Percentiles rank a stretch among this genome's conserved stretches.
phyloP scores from a whole-genome alignment of 2,329 filamentous ascomycete genomes.

The Exophiala oligosperma region DNA sequence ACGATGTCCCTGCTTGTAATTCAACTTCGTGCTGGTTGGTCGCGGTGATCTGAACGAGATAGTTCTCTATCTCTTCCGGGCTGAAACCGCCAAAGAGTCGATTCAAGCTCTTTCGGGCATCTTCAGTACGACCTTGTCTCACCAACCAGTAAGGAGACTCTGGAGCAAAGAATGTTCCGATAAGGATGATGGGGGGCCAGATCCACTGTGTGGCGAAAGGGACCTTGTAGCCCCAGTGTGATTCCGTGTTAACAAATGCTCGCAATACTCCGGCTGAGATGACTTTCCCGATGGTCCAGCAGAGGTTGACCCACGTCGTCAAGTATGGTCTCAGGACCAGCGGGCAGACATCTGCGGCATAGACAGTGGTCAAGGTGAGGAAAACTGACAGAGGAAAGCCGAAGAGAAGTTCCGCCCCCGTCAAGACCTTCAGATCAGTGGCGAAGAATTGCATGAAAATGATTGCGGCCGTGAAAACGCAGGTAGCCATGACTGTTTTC shows the following conservation, averaged over 20 bases:
- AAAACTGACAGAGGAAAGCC: too few species aligned
- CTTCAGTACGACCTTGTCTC: slow-evolving; percentile 34
- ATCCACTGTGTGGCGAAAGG: slow-evolving; percentile 47
- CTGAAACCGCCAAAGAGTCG: too few species aligned
- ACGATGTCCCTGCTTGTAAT: not conserved
- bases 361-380: too few species aligned
- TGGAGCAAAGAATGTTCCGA: slow-evolving; percentile 45
- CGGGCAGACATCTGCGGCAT: too few species aligned
- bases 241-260: slow-evolving; percentile 30
- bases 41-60: not conserved
- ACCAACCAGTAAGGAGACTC: slow-evolving; percentile 40
- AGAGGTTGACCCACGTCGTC: slow-evolving; percentile 53
- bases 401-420: not conserved
- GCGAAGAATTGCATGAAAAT: not conserved
- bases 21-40: not conserved
- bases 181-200: slow-evolving; percentile 49
- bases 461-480: too few species aligned
- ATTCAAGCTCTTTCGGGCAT: slow-evolving; percentile 33
- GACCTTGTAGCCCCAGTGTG: slow-evolving; percentile 40
- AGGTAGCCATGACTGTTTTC: not conserved
- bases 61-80: too few species aligned
- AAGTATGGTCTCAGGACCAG: slow-evolving; percentile 41
- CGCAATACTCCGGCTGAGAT: slow-evolving; percentile 32
- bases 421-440: not conserved
- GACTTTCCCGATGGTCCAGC: slow-evolving; percentile 39